Base-by-base conservation (phyloP, 2,329 filamentous ascomycete genomes). In the Hortaea sp. region DNA sequence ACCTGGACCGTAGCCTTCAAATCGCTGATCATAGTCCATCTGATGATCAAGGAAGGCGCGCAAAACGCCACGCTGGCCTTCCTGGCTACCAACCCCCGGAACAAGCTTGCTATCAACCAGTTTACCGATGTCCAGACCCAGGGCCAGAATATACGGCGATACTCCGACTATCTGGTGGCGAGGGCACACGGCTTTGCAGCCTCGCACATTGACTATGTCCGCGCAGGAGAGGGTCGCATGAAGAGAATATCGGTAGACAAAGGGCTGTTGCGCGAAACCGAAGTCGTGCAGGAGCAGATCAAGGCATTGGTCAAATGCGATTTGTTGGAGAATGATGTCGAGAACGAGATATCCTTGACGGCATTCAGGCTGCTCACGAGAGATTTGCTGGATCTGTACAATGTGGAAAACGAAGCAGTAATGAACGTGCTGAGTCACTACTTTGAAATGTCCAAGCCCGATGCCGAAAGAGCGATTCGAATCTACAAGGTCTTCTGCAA, bases 1-100 rank as follows among this genome's bases (percentile, higher is more conserved):
- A 95, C 92, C 74, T 98, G 92, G 92, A 98, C 92, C n/a, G 88
- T 97, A 48, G 90, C 95, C 54, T 95, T 95, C 81, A 98, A 98
- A 73, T 84, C 88, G 58, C 74, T 98, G 56, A 95, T 97, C 59
- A 92, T 94, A 42, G 81, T 94, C 41, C 92, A 98, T 66, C 73
- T 97, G 51, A 97, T 98, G 92, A 92, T 98, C 63, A 81, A 92
- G 56, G 92, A 98, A 70, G 92, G 92, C 45, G 84, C 89, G 53
- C 81, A 84, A 31, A 88, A 97, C 64, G 85, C 88, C 42, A 95
- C 92, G 2, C 74, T 98, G 54, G 77, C 81, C 51, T 95, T 87
- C 60, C 77, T 98, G 31, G 77, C 89, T 39, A 83, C 85, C 55
- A 84, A 90, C 62, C 84, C 87, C 46, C 63, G 65, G 42, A 85